A percentile compares a stretch with the other conserved stretches of the same genome.
Evolutionary conservation across 1,284 basidiomycete species (phyloP).

Genomic region (Fistulinella cinereoalba): DNA sequence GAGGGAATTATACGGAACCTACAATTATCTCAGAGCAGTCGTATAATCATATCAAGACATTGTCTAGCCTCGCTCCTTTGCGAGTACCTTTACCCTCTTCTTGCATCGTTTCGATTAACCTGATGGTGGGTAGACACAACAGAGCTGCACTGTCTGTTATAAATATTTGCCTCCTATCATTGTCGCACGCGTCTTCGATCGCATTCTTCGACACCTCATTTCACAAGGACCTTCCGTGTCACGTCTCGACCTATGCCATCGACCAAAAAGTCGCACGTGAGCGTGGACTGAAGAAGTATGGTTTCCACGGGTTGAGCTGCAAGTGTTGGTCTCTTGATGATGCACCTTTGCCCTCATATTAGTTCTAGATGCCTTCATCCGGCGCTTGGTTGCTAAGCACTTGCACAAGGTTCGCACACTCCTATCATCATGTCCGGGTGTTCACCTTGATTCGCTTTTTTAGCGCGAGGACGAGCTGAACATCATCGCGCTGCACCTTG

Average conservation of each 20-base stretch:
- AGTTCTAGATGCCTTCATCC: constrained; percentile 58
- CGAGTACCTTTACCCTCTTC: constrained; percentile 41
- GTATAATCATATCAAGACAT: constrained; percentile 67
- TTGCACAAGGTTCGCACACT: constrained; percentile 55
- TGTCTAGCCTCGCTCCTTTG: constrained; percentile 80
- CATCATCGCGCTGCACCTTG: constrained; percentile 80
- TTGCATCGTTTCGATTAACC: not conserved
- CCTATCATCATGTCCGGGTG: not conserved
- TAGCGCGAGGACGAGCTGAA: constrained; percentile 45
- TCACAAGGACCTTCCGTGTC: constrained; percentile 70
- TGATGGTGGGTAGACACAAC: constrained; percentile 46
- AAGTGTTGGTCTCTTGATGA: constrained; percentile 26
- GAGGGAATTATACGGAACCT: constrained; percentile 69
- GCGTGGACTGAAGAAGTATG: constrained; percentile 78
- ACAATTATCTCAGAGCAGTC: constrained; percentile 62
- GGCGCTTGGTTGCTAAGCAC: constrained; percentile 54
- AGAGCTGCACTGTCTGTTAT: constrained; percentile 61
- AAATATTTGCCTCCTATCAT: constrained; percentile 54
- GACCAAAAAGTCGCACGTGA: constrained; percentile 58
- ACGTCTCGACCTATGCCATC: constrained; percentile 78
- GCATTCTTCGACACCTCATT: constrained; percentile 86
- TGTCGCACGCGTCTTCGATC: constrained; percentile 63
- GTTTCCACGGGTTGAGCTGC: constrained; percentile 83
- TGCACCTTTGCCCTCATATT: constrained; percentile 12
- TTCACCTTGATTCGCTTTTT: not conserved